These are phyloP conservation scores for Cladosporium phlei DNA, from an alignment of 2,329 filamentous ascomycete species.

Conservation along the genomic window DNA sequence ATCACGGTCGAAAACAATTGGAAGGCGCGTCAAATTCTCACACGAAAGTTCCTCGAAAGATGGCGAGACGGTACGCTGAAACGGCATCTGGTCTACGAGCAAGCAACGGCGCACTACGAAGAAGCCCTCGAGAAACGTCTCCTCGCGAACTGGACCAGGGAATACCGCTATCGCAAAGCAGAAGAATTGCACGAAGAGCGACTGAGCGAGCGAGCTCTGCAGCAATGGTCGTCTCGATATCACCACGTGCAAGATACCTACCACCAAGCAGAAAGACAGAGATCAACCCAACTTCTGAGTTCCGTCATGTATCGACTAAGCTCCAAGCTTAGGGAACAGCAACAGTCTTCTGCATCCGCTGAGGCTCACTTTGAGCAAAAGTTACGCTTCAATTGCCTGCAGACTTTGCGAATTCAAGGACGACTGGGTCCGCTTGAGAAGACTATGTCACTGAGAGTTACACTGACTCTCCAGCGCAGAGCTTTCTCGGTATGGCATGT, in stretches of 20 bases:
- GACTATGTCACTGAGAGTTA: constrained; percentile 42
- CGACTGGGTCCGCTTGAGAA: constrained; percentile 39
- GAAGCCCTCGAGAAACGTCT: constrained; percentile 21
- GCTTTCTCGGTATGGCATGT: constrained; percentile 49
- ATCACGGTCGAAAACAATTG: constrained; percentile 58
- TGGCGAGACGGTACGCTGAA: constrained; percentile 45
- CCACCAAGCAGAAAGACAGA: constrained; percentile 12
- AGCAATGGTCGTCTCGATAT: constrained; percentile 1
- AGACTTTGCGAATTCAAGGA: constrained; percentile 34
- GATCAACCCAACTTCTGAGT: neutral
- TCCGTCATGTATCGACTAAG: neutral
- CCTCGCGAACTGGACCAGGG: constrained; percentile 15
- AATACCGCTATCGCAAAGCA: constrained; percentile 22
- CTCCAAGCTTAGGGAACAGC: neutral
- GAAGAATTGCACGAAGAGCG: constrained; percentile 32
- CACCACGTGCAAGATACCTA: constrained; percentile 1
- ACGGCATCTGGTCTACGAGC: constrained; percentile 18
- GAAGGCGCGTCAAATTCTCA: constrained; percentile 48
- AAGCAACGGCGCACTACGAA: constrained; percentile 24
- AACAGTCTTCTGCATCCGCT: neutral
- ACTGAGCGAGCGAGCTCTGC: constrained; percentile 17
- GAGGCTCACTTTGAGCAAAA: constrained; percentile 1
- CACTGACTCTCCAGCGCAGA: constrained; percentile 42
- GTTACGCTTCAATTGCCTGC: neutral
- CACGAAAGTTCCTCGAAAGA: constrained; percentile 50